Conservation (phyloP, 345 rosid genomes). For the Citrus glauca region DNA sequence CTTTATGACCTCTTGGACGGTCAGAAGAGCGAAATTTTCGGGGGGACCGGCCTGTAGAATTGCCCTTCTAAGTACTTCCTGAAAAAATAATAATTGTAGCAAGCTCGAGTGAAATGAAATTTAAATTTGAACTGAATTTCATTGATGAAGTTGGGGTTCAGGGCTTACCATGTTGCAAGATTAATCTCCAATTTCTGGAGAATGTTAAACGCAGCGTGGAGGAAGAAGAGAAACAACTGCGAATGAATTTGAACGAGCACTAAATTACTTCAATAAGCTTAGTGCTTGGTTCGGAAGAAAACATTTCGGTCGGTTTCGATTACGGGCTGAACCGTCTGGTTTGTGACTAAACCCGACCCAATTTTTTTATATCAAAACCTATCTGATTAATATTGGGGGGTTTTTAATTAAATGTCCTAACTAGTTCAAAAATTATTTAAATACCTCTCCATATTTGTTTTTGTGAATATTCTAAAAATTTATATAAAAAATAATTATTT, state of each 20-base stretch:
- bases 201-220: background rate
- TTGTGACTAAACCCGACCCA: too few relatives aligned
- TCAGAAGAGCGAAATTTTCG: conserved; percentile 77
- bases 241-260: background rate
- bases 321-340: too few relatives aligned
- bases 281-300: background rate
- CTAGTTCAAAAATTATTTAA: too few relatives aligned
- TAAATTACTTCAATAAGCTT: background rate
- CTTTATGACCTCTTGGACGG: conserved; percentile 82
- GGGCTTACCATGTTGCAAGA: background rate
- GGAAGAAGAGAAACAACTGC: background rate
- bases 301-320: background rate
- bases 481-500: too few relatives aligned
- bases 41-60: conserved; percentile 65
- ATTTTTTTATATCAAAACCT: too few relatives aligned
- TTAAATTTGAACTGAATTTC: background rate
- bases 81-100: conserved; percentile 7
- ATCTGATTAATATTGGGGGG: too few relatives aligned
- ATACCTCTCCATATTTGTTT: too few relatives aligned
- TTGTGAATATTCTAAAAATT: too few relatives aligned
- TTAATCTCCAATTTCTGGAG: background rate
- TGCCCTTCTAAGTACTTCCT: conserved; percentile 72
- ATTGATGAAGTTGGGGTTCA: background rate
- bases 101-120: background rate
- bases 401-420: too few relatives aligned